Evolutionary conservation across 108 stramenopile species (phyloP), one percentile per base, ranked within the genome.

Genomic region (Fragilaria radians): DNA sequence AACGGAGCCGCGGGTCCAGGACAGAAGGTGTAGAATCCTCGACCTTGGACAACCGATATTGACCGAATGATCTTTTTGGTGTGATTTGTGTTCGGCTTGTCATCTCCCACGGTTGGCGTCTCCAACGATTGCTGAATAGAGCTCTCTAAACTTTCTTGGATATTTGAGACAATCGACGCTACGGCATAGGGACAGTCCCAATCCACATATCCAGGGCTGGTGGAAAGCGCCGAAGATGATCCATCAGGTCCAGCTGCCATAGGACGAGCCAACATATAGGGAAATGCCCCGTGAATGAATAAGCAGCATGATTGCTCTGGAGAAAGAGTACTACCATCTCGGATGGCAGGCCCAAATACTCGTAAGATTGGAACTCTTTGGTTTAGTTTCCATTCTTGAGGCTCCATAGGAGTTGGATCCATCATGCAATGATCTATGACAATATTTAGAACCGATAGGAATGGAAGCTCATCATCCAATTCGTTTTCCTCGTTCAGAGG

Each of bases 1-100:
- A 86, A 83, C 50, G 85, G 85, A 24, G 79, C 79, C 11, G 76
- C 46, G 14, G 84, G 83, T 28, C 88, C 88, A 22, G 83, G 68
- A 33, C 80, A 88, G 61, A 72, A 93, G 22, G 88, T 86, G 59
- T 93, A 93, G 61, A 93, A 93, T 28, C 86, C 88, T 54, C 85
- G 50, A n/a, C 91, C 91, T 22, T 56, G 66, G 4, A 88, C 88
- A 1, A 89, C 74, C 7, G 88, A 74, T 1, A 93, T 51, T 28
- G 50, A 69, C 32, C 91, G 86, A 61, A 93, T 83, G 48, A 81
- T 56, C 18, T 52, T 25, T 34, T 58, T 28, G 17, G 46, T 49
- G 54, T 27, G 49, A 3, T 17, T 9, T 34, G 55, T 50, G 30
- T 52, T 62, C 3, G 26, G 27, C 46, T 46, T 48, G 50, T 61